Evolutionary conservation across 2,329 filamentous ascomycete species (phyloP).

Genomic region (Neonectria coccinea): DNA sequence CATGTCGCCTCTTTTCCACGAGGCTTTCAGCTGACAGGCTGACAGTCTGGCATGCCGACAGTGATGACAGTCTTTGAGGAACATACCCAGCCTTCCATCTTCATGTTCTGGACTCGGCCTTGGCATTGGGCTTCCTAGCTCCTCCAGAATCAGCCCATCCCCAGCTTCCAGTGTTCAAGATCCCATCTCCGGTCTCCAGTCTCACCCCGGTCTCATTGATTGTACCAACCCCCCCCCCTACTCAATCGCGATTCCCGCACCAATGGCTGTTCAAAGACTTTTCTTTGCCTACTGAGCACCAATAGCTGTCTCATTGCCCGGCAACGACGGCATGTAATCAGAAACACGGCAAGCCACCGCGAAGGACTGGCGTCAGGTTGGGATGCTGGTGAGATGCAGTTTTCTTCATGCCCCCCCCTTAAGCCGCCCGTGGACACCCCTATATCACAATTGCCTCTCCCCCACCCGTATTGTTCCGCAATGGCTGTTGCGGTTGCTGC

Average conservation of each 20-base stretch:
- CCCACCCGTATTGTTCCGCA: conserved; percentile 35
- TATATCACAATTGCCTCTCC: conserved; percentile 23
- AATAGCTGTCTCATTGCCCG: background rate
- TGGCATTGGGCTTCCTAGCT: background rate
- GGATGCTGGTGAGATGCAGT: conserved; percentile 31
- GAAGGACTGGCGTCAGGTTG: conserved; percentile 9
- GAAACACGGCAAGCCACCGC: conserved; percentile 20
- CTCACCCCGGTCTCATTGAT: background rate
- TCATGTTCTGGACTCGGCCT: background rate
- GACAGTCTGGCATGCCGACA: background rate
- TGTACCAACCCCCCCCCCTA: background rate
- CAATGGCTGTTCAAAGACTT: background rate
- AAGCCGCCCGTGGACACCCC: conserved; percentile 19
- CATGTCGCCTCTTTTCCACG: no score
- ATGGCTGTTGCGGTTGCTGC: conserved; percentile 24
- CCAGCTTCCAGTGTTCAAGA: background rate
- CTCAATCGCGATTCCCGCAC: background rate
- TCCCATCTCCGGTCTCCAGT: background rate
- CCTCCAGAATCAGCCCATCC: background rate
- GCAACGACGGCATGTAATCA: conserved; percentile 29
- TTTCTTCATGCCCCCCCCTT: conserved; percentile 26
- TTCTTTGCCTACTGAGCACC: background rate
- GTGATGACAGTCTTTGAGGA: background rate
- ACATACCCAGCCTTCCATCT: background rate
- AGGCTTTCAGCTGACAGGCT: background rate